Evolutionary conservation across 768 basidiomycete genomes (phyloP).

Genomic region (Lactarius deliciosus): DNA sequence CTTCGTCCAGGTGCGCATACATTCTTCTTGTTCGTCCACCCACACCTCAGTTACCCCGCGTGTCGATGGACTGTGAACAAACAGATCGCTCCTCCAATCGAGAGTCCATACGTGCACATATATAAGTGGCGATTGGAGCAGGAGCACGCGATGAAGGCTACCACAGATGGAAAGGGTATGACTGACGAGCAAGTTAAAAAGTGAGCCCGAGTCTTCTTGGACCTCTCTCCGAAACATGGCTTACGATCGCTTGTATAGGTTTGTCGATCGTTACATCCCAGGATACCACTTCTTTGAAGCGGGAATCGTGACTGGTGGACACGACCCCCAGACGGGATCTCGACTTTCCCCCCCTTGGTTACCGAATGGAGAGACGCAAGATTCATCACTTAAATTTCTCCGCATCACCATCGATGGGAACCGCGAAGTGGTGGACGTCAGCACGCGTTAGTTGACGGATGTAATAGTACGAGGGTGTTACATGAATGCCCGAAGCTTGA

Average conservation of each 20-base stretch:
- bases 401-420: conserved; percentile 53
- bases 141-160: conserved; percentile 84
- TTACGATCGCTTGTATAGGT: conserved; percentile 44
- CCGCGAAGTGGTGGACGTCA: conserved; percentile 47
- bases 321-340: conserved; percentile 25
- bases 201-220: conserved; percentile 30
- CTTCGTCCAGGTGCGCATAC: conserved; percentile 68
- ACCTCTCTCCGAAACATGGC: background rate
- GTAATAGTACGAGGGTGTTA: background rate
- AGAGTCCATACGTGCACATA: conserved; percentile 50
- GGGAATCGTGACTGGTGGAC: conserved; percentile 44
- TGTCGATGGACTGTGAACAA: background rate
- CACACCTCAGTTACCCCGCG: background rate
- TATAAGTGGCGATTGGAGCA: conserved; percentile 91
- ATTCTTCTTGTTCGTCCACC: background rate
- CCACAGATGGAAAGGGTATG: conserved; percentile 88
- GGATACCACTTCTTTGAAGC: conserved; percentile 86
- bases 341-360: conserved; percentile 44
- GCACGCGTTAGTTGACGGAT: conserved; percentile 40
- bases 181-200: conserved; percentile 70
- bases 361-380: conserved; percentile 37
- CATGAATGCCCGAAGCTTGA: background rate
- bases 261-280: conserved; percentile 92
- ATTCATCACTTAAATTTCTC: conserved; percentile 33
- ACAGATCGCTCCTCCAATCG: conserved; percentile 42